Evolutionary conservation across 495 filamentous ascomycete genomes (phyloP), one percentile per base, ranked within the genome.

Genomic region (Tetracladium marchalianum): DNA sequence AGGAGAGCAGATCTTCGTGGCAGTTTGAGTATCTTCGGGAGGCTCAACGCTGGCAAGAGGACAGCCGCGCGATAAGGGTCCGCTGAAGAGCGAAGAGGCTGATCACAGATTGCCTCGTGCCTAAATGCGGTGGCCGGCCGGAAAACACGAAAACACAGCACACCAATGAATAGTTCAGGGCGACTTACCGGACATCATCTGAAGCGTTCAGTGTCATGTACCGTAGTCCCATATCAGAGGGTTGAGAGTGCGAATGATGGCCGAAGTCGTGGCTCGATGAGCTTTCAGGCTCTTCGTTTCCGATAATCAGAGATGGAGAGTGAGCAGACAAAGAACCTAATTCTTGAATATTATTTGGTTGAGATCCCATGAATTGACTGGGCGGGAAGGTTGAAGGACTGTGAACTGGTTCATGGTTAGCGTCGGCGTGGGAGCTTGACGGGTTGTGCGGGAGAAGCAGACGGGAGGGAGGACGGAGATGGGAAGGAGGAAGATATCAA

Each of bases 151-250:
- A 39, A 56, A 49, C 37, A 16, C 17, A 43, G 8, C 22, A 27
- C 22, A 42, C 49, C 52, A 59, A 51, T 48, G 32, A 50, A 37
- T 18, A 31, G 35, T 24, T 27, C 22, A 27, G 32, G 6, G 7
- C 27, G 27, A 50, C 54, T 50, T 35, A 60, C 57, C 54, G 51
- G 17, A 50, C 51, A 57, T 57, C 57, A 49, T 60, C 54, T 49
- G 53, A 35, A 4, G 54, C 31, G 34, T 43, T 43, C 24, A 53
- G 11, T 18, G 45, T 55, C 45, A 60, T 55, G 44, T 50, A 60
- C 32, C 54, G 44, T 31, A 57, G 34, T n/a, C 56, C 57, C 57
- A 60, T 57, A 37, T 55, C 54, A 46, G 54, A 49, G 46, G 49
- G 52, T 33, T 43, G 24, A 17, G 52, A 43, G 11, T 36, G 41